Base-by-base conservation (phyloP, 1,139 yeast genomes). In the Pneumocystis sp. region DNA sequence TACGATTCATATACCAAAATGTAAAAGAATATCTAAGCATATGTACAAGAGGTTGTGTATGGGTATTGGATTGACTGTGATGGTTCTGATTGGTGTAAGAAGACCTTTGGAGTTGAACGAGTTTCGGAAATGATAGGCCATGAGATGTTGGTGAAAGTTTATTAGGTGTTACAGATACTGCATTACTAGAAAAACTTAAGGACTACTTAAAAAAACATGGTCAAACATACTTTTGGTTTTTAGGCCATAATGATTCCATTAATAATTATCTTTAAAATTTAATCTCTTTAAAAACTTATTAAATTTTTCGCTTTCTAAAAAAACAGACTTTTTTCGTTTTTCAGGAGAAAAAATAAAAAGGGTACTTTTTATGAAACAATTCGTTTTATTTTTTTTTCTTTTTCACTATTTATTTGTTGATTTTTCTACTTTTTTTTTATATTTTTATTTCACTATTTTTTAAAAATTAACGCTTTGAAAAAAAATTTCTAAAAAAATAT, bases 1-100 rank as follows among this genome's bases (percentile, higher is more conserved):
- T 74, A 10, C 78, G 74, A 66, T 76, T 76, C 66, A 74, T 68
- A 65, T 74, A 76, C 77, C 77, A 39, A 42, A 59, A 39, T 15
- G 45, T 59, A 25, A 25, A 50, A 25, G 57, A 50, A 50, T 50
- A 25, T 50, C 25, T 50, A 15, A 50, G 21, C 34, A 50, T 50
- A 3, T 50, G 57, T 10, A 25, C 34, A 12, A 34, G n/a, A 2
- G 57, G 21, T 50, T 50, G 57, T 12, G n/a, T 7, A 25, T 25
- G 5, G 25, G 31, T 4, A 15, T 25, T 50, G 6, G n/a, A 12
- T 1, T 50, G 31, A 3, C 3, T 50, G 2, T 25, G 7, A 7
- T 15, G 57, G 8, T 19, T 50, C n/a, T 50, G 57, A 25, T 4
- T 12, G 12, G 15, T 6, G 25, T 25, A 15, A 25, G 44, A 40